Percentiles rank a stretch among this genome's conserved stretches.
Conservation (phyloP, 129 eudicot species). For the Glebionis coronaria region DNA sequence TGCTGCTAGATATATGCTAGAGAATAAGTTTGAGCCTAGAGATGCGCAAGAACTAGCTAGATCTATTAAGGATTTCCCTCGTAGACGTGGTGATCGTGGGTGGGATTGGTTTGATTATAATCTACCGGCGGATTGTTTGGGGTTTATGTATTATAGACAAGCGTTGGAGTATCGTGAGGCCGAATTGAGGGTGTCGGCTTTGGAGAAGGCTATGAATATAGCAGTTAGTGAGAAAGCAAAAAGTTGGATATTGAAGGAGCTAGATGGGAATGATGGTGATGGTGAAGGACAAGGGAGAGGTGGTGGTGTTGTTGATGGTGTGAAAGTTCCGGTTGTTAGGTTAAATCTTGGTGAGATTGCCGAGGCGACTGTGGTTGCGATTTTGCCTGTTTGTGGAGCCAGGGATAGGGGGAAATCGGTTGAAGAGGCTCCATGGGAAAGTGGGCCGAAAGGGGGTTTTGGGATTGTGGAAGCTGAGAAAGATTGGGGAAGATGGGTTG, state of each 20-base stretch:
- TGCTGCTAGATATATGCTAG: constrained; percentile 41
- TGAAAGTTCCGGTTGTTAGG: constrained; percentile 79
- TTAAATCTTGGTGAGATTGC: constrained; percentile 72
- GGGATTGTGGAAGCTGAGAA: constrained; percentile 75
- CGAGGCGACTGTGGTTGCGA: constrained; percentile 50
- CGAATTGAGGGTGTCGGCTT: constrained; percentile 30
- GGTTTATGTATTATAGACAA: constrained; percentile 61
- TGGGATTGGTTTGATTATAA: constrained; percentile 59
- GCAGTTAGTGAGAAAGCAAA: constrained; percentile 51
- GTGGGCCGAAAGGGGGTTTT: constrained; percentile 49
- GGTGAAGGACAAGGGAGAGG: constrained; percentile 26
- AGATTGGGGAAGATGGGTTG: constrained; percentile 79
- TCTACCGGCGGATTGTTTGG: constrained; percentile 55
- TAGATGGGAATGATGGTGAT: constrained; percentile 41
- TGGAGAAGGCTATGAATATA: constrained; percentile 53
- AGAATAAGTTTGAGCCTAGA: constrained; percentile 34
- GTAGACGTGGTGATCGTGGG: constrained; percentile 55
- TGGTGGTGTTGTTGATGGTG: constrained; percentile 27
- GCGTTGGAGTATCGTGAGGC: constrained; percentile 49
- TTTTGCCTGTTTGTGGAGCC: constrained; percentile 69
- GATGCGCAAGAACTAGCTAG: constrained; percentile 55
- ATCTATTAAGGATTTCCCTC: constrained; percentile 68
- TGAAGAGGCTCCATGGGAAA: constrained; percentile 76
- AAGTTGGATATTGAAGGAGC: constrained; percentile 36
- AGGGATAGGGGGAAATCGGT: constrained; percentile 50